Conservation (phyloP, 306 rosid species). For the Hylodesmum podocarpum region DNA sequence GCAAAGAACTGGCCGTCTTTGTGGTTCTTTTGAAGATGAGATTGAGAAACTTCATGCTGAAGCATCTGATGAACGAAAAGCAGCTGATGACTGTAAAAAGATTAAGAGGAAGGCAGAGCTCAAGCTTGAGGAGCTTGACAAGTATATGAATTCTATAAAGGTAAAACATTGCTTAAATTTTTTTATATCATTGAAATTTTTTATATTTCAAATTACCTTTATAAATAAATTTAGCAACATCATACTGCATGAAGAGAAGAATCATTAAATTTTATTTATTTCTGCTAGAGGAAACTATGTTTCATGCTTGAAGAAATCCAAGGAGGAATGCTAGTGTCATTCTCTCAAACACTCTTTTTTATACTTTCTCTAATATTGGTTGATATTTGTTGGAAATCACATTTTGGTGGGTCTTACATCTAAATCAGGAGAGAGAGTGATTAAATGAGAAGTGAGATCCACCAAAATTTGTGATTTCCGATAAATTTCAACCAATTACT, state of each 20-base stretch:
- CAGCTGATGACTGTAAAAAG: slow-evolving; percentile 38
- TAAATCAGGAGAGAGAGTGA: too few relatives aligned
- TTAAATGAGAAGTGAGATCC: too few relatives aligned
- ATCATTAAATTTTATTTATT: background rate
- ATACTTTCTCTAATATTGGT: too few relatives aligned
- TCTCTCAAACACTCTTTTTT: too few relatives aligned
- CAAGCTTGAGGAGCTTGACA: slow-evolving; percentile 53
- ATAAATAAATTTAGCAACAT: background rate
- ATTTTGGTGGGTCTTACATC: too few relatives aligned
- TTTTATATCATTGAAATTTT: background rate
- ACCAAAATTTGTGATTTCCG: too few relatives aligned
- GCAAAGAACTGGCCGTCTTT: slow-evolving; percentile 59
- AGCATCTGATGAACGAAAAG: slow-evolving; percentile 41
- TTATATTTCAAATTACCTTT: background rate
- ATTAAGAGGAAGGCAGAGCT: slow-evolving; percentile 64
- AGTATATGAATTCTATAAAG: slow-evolving; percentile 48
- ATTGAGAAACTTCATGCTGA: slow-evolving; percentile 45
- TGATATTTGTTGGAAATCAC: too few relatives aligned
- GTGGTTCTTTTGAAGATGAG: slow-evolving; percentile 65
- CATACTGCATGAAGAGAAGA: background rate
- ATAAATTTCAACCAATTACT: too few relatives aligned
- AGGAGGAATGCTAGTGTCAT: too few relatives aligned
- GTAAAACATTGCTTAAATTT: slow-evolving; percentile 36
- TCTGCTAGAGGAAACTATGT: background rate
- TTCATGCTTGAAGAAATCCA: background rate